Evolutionary conservation across 306 rosid species (phyloP), one percentile per base, ranked within the genome.

Genomic region (Macrotyloma uniflorum): DNA sequence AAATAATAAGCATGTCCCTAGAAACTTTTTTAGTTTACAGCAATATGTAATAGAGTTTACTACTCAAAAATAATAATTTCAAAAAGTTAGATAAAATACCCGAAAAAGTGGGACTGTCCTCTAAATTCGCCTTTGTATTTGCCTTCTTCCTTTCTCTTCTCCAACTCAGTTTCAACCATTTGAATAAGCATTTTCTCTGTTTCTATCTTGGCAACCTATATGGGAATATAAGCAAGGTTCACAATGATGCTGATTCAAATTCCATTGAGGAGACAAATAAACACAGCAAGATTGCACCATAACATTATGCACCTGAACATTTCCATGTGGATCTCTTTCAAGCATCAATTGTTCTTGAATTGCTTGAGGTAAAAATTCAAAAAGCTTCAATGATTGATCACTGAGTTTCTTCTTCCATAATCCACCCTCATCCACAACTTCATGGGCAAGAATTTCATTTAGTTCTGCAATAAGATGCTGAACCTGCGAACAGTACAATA

Each of bases 281-380:
- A 64, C 65, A 70, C 30, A 67, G 35, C 54, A 33, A 54, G 68
- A 77, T 59, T 59, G 54, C 8, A 79, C 22, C 13, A 51, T 20
- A 79, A 40, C 83, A 79, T 64, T 33, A 83, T 32, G 59, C 68
- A 91, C 99, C 98, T 96, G 99, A 61, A 96, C 99, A 85, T 96
- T 96, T 87, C 99, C 99, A 80, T 96, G 99, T n/a, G 99, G 99
- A 87, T 96, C 99, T 87, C 99, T 91, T 84, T 96, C 99, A 77
- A 96, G 99, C 98, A 96, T 84, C 90, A 96, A 75, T 66, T 96
- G 99, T 86, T 96, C 99, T 85, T 96, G 98, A 82, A 96, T 96
- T 78, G 97, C 97, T 93, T 72, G 85, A 82, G 99, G 99, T 82
- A 96, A 84, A 65, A 96, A 83, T 1, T 93, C 99, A 83, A 96